A percentile compares a stretch with the other conserved stretches of the same genome.
Conservation (phyloP, 257 asterid genomes). For the Nemophila menziesii region DNA sequence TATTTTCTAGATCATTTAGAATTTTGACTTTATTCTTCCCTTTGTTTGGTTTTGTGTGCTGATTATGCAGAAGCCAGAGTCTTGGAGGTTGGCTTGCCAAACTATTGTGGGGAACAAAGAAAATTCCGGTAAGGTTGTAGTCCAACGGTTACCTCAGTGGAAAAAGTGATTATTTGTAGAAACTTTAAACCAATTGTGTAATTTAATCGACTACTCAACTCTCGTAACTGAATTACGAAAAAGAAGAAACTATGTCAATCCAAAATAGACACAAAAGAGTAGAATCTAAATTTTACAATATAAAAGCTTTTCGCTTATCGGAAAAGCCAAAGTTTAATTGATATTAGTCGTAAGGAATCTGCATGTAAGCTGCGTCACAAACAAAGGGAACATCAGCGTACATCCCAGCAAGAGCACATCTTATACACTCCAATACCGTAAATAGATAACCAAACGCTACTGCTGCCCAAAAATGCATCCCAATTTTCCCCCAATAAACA, state of each 20-base stretch:
- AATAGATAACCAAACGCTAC: slow-evolving; percentile 61
- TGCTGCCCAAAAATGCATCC: slow-evolving; percentile 79
- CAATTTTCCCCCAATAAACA: slow-evolving; percentile 73
- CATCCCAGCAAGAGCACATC: slow-evolving; percentile 81
- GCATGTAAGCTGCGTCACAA: slow-evolving; percentile 90
- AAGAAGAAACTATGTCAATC: too few relatives aligned
- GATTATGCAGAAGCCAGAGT: slow-evolving; percentile 61
- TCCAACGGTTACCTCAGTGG: slow-evolving; percentile 81
- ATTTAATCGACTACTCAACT: background rate
- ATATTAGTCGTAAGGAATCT: slow-evolving; percentile 75
- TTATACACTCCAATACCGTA: slow-evolving; percentile 69
- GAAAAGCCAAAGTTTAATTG: too few relatives aligned
- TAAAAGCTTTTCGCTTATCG: background rate
- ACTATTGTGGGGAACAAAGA: slow-evolving; percentile 91
- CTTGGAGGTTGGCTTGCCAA: slow-evolving; percentile 97
- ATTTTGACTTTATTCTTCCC: background rate
- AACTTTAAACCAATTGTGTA: background rate
- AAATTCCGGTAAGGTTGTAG: slow-evolving; percentile 84
- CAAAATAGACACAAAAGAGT: background rate
- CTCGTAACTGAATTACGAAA: background rate
- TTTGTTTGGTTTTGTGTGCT: slow-evolving; percentile 1
- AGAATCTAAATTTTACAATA: background rate
- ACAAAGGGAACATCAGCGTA: slow-evolving; percentile 82
- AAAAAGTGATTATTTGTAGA: slow-evolving; percentile 30
- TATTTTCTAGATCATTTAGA: background rate